Conservation (phyloP, 208 protist genomes). For the Trypanosoma congolense region DNA sequence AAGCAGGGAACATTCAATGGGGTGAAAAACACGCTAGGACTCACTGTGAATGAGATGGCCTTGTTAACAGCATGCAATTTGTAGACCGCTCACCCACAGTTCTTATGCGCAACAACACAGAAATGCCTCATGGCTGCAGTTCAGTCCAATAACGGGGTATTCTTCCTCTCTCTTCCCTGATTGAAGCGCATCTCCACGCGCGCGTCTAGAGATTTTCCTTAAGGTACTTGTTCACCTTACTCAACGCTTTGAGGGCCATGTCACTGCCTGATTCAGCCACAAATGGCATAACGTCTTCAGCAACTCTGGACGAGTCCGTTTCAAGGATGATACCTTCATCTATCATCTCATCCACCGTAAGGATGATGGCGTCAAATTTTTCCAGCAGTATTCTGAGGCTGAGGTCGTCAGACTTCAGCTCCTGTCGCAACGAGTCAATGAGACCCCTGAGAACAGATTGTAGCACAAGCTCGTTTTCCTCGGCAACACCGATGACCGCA, state of each 20-base stretch:
- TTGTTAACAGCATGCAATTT: too few species aligned
- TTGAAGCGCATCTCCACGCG: neutral
- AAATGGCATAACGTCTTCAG: conserved; percentile 55
- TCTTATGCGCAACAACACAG: too few species aligned
- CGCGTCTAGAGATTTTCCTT: conserved; percentile 61
- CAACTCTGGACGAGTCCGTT: conserved; percentile 54
- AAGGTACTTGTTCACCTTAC: conserved; percentile 81
- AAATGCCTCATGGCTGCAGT: too few species aligned
- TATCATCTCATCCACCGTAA: conserved; percentile 88
- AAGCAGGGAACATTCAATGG: too few species aligned
- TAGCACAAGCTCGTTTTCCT: conserved; percentile 86
- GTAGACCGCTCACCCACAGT: too few species aligned
- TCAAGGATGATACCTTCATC: conserved; percentile 88
- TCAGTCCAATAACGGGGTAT: too few species aligned
- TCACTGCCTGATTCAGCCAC: conserved; percentile 50
- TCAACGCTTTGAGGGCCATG: conserved; percentile 60
- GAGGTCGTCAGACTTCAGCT: conserved; percentile 47
- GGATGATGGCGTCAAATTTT: conserved; percentile 82
- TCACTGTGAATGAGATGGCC: too few species aligned
- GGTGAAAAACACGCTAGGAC: too few species aligned
- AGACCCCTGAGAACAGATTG: conserved; percentile 54
- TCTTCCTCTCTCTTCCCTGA: too few species aligned
- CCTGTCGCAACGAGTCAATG: conserved; percentile 56
- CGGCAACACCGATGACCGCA: conserved; percentile 67
- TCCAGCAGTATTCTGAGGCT: conserved; percentile 57